phyloP scores from a whole-genome alignment of 73 alveolate species.

The Paramecium pentaurelia region DNA sequence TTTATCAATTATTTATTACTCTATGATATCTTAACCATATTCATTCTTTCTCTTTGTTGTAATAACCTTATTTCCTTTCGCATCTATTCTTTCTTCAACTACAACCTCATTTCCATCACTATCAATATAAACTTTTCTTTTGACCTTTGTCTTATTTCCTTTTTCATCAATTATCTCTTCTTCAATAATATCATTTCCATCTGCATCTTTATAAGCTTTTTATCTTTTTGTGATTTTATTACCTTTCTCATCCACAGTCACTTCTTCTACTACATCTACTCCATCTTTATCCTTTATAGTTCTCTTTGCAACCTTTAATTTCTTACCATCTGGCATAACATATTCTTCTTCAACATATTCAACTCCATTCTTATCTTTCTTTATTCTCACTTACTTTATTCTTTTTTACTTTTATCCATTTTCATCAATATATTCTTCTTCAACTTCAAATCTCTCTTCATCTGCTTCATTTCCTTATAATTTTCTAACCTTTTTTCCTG shows the following conservation, averaged over 20 bases:
- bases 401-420: slow-evolving; percentile 41
- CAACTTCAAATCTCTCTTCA: slow-evolving; percentile 50
- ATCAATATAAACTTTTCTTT: slow-evolving; percentile 50
- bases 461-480: slow-evolving; percentile 54
- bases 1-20: slow-evolving; percentile 49
- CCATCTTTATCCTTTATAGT: slow-evolving; percentile 57
- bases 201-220: slow-evolving; percentile 39
- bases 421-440: slow-evolving; percentile 59
- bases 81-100: slow-evolving; percentile 52
- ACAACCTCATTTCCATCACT: slow-evolving; percentile 55
- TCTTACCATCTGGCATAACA: slow-evolving; percentile 43
- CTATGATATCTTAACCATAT: slow-evolving; percentile 48
- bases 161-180: neutral
- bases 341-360: slow-evolving; percentile 54
- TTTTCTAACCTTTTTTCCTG: slow-evolving; percentile 45
- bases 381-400: slow-evolving; percentile 42
- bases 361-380: slow-evolving; percentile 56
- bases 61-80: slow-evolving; percentile 51
- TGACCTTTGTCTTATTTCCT: neutral
- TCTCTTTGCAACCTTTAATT: slow-evolving; percentile 12
- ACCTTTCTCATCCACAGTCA: slow-evolving; percentile 46
- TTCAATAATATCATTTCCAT: slow-evolving; percentile 47
- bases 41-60: slow-evolving; percentile 55
- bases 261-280: slow-evolving; percentile 47
- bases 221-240: slow-evolving; percentile 29